Evolutionary conservation across 2,329 filamentous ascomycete species (phyloP).

Genomic region (Metarhizium rileyi): DNA sequence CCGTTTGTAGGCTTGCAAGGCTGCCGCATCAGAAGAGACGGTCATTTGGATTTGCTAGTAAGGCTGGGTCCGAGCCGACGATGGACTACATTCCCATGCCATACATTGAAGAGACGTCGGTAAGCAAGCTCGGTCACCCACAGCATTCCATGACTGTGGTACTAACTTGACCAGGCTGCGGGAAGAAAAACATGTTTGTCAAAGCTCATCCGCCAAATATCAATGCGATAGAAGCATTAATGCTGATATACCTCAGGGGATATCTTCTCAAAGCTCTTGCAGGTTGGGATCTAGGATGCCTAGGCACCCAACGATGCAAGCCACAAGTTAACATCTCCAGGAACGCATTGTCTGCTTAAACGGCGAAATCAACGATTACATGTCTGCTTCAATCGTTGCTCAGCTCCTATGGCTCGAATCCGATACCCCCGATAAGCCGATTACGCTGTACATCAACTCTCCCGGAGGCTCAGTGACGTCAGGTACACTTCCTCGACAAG

Average conservation of each 20-base stretch:
- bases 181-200: conserved; percentile 67
- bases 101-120: conserved; percentile 41
- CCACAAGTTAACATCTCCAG: conserved; percentile 27
- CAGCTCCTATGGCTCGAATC: conserved; percentile 97
- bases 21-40: conserved; percentile 26
- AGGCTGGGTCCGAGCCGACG: conserved; percentile 17
- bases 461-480: conserved; percentile 83
- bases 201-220: too few species aligned
- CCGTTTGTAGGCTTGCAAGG: conserved; percentile 19
- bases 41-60: conserved; percentile 32
- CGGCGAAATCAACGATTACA: conserved; percentile 78
- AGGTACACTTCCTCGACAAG: conserved; percentile 27
- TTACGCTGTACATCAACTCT: conserved; percentile 96
- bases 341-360: conserved; percentile 94
- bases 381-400: conserved; percentile 89
- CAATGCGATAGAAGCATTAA: background rate
- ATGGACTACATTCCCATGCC: conserved; percentile 43
- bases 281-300: conserved; percentile 29
- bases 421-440: conserved; percentile 87
- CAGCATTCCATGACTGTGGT: background rate
- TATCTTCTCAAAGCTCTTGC: conserved; percentile 71
- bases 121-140: conserved; percentile 14
- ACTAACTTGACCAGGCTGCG: conserved; percentile 47
- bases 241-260: conserved; percentile 46
- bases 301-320: background rate